Evolutionary conservation across 371 early-diverging fungal genomes (phyloP).

Genomic region (Dichotomocladium elegans): DNA sequence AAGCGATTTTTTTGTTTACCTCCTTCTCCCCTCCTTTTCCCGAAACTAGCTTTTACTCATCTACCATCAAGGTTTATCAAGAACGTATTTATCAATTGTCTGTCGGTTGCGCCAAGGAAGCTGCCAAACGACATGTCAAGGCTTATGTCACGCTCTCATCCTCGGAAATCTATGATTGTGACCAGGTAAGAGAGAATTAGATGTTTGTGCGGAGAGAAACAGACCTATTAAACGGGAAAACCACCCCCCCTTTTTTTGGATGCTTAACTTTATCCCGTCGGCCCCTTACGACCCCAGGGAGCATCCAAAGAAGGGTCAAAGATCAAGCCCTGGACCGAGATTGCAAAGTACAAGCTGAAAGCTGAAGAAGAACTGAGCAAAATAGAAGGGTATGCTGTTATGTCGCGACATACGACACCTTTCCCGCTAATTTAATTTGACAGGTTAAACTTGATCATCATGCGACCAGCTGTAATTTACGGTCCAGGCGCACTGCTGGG

Average conservation of each 20-base stretch:
- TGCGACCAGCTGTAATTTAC: slow-evolving; percentile 91
- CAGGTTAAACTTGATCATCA: slow-evolving; percentile 72
- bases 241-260: no score
- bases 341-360: slow-evolving; percentile 74
- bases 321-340: slow-evolving; percentile 79
- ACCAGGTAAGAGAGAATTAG: slow-evolving; percentile 46
- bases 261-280: no score
- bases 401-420: not conserved
- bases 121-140: slow-evolving; percentile 71
- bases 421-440: not conserved
- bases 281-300: slow-evolving; percentile 47
- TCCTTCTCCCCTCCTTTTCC: no score
- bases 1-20: slow-evolving; percentile 3
- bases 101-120: slow-evolving; percentile 74
- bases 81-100: slow-evolving; percentile 78
- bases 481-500: slow-evolving; percentile 78
- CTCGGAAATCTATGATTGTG: slow-evolving; percentile 83
- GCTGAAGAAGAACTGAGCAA: slow-evolving; percentile 77
- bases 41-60: no score
- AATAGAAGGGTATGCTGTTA: slow-evolving; percentile 39
- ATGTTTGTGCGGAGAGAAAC: not conserved
- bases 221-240: no score
- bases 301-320: slow-evolving; percentile 69
- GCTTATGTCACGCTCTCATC: slow-evolving; percentile 83
- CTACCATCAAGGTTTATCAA: slow-evolving; percentile 85